Conservation (phyloP, 768 basidiomycete genomes). For the Kwoniella shandongensis region DNA sequence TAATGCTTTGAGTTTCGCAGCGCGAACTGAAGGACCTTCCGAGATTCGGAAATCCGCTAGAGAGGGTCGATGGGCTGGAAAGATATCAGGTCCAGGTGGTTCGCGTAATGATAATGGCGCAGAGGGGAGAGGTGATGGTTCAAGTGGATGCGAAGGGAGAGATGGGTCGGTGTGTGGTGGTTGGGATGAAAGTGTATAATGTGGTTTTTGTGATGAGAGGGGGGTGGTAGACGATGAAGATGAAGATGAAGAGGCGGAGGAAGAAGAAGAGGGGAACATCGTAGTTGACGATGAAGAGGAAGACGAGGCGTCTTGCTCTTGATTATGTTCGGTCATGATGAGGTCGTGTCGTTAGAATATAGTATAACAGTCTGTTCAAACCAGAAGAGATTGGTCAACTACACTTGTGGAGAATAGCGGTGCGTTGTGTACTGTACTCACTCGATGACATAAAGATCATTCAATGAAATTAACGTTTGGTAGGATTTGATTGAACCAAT, state of each 20-base stretch:
- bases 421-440: no score
- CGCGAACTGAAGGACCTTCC: slow-evolving; percentile 46
- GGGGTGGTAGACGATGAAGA: slow-evolving; percentile 22
- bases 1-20: slow-evolving; percentile 48
- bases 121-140: slow-evolving; percentile 20
- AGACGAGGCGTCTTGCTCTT: neutral
- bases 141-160: slow-evolving; percentile 21
- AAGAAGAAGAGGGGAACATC: neutral
- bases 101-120: slow-evolving; percentile 39
- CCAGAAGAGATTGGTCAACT: no score
- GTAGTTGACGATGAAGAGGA: neutral
- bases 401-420: no score
- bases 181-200: slow-evolving; percentile 21
- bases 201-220: slow-evolving; percentile 10
- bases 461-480: no score
- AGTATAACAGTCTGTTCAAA: no score
- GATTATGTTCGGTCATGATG: neutral
- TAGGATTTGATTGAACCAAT: no score
- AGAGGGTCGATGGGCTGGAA: slow-evolving; percentile 33
- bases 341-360: neutral
- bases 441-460: no score
- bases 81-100: slow-evolving; percentile 44
- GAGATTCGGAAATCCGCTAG: slow-evolving; percentile 48
- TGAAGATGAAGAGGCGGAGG: slow-evolving; percentile 17
- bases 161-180: slow-evolving; percentile 19